Evolutionary conservation across 352 stramenopile species (phyloP), one percentile per base, ranked within the genome.

Genomic region (Globisporangium parvum): DNA sequence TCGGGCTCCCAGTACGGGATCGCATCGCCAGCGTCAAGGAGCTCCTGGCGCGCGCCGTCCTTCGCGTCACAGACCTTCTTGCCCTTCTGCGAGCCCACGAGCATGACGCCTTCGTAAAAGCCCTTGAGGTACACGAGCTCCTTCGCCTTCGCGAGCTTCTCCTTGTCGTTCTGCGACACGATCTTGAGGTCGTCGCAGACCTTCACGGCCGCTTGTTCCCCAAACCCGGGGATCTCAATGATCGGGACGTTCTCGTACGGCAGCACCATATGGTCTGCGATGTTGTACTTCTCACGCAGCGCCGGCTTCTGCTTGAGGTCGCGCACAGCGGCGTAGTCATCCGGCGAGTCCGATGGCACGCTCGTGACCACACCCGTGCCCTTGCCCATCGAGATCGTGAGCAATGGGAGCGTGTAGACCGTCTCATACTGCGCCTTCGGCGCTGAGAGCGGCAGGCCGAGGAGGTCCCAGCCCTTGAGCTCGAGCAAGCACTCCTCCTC

Each of bases 311-410:
- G 93, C 82, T 99, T 98, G 42, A 99, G 80, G 57, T 99, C 96
- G 59, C 97, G 93, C n/a, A 99, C 85, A 11, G 96, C 96, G 0
- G 97, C 96, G 67, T 98, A 99, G 76, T 99, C 98, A 82, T 99
- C 97, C 3, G 98, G 97, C 15, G 97, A 93, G 74, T 99, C 97
- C 55, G 93, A 99, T 26, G 98, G 97, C 56, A 99, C 98, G 49
- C 88, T 98, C 46, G 96, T 99, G 28, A 99, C 98, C 21, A 99
- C 93, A 57, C 98, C 98, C 18, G 97, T 99, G 59, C 98, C 98
- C 77, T 99, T 99, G 60, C 70, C 85, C 97, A 99, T 99, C 45
- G 91, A 98, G 71, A 99, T 99, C 11, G 97, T 99, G 41, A 99
- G 80, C 63, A 99, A 78, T 33, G 98, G 98, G 49, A 99, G 88